Evolutionary conservation across 1,284 basidiomycete genomes (phyloP), one percentile per base, ranked within the genome.

Genomic region (Vanrija pseudolonga): DNA sequence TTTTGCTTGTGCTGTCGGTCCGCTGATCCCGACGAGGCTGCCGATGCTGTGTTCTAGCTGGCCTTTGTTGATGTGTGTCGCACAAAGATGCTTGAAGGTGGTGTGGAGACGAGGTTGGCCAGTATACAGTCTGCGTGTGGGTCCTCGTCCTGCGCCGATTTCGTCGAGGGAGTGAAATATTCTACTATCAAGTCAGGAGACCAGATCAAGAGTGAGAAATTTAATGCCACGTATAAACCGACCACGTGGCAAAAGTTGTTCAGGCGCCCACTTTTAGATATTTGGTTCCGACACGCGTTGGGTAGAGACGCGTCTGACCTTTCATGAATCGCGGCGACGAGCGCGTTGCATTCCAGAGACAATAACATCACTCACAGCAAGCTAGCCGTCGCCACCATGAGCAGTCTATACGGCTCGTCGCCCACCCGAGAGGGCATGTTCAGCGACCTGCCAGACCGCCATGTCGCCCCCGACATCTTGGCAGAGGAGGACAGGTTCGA

Each of bases 401-500:
- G 37, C 46, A 24, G 43, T 28, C 45, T 28, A 24, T 47, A 44
- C 22, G 54, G 40, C 51, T 24, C 45, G 15, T 53, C 43, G 38
- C 32, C 32, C 2, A 32, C 32, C 1, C 32, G 32, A 32, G 37
- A 45, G 32, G 46, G 40, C 11, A 36, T 48, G 24, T 15, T 44
- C 19, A 37, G 43, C 18, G 51, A 48, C 17, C 49, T 40, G 15
- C 19, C 12, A 4, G 45, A 51, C 36, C 37, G 37, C 18, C 48
- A 39, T 37, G 47, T 26, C 28, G 39, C 47, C 3, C 39, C 50
- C 19, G 58, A 57, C 23, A 39, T 57, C 7, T 22, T 51, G 2
- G 55, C 54, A 20, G 53, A 59, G 18, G 66, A 66, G 19, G 66
- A 69, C 49, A 65, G 70, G 6, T 60, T 59, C 50, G 68, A 64